phyloP scores from a whole-genome alignment of 2,329 filamentous ascomycete species.

The Keithomyces neogunnii region DNA sequence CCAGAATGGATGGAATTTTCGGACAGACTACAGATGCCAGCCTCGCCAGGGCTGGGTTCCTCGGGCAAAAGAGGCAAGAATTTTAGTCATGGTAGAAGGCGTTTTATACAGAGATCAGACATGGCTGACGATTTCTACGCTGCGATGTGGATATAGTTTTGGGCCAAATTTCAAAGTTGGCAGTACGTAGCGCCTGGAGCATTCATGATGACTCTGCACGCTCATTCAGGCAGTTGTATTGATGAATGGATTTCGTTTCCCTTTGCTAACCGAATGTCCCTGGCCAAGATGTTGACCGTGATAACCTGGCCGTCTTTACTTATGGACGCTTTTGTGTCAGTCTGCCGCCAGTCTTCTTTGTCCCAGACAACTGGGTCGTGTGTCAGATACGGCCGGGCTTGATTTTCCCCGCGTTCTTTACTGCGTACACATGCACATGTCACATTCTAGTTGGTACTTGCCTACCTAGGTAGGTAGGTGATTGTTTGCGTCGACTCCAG shows the following conservation, averaged over 20 bases:
- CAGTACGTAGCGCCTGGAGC: background rate
- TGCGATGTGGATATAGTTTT: constrained; percentile 14
- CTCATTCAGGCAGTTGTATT: background rate
- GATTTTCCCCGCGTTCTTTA: too few relatives aligned
- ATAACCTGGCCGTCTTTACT: background rate
- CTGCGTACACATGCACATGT: too few relatives aligned
- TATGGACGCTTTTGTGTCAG: too few relatives aligned
- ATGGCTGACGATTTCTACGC: constrained; percentile 17
- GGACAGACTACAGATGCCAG: constrained; percentile 6
- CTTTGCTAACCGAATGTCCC: background rate
- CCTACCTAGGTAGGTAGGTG: too few relatives aligned
- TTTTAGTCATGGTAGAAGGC: constrained; percentile 2
- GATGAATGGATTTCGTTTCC: background rate
- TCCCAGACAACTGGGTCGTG: too few relatives aligned
- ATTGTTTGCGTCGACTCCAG: too few relatives aligned
- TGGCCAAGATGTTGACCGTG: background rate
- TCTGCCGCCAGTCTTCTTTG: too few relatives aligned
- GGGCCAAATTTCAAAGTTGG: background rate
- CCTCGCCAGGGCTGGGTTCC: constrained; percentile 3
- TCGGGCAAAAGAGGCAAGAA: background rate
- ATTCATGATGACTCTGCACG: background rate
- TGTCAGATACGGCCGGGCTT: too few relatives aligned
- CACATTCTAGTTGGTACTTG: too few relatives aligned
- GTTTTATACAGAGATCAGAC: constrained; percentile 4
- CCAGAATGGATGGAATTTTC: background rate